Base-by-base conservation (phyloP, 2,329 filamentous ascomycete genomes). In the Aspergillus sp. region DNA sequence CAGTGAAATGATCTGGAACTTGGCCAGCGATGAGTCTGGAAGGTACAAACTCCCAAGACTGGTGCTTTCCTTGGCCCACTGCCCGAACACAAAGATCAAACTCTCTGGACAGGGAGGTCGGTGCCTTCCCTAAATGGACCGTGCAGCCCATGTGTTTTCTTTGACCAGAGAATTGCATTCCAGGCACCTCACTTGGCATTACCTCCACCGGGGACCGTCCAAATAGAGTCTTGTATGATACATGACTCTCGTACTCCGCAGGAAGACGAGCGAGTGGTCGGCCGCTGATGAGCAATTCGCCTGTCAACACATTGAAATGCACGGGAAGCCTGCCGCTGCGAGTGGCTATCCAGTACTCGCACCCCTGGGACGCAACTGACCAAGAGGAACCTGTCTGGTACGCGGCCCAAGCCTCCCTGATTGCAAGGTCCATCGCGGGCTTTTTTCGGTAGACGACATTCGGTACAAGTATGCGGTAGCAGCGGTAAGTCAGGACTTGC, bases 1-100 rank as follows among this genome's bases (percentile, higher is more conserved):
- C 45, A 1, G 79, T 61, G 6, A 84, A 77, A 0, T 60, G 46
- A 0, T 58, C 55, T 12, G 75, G 75, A 7, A 78, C 63, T 27
- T 68, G 63, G 11, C 50, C 59, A 3, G 39, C 17, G 6, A 77
- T 65, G 21, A 68, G 52, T n/a, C 64, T 62, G 7, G 62, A 58
- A 0, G 73, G 69, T 14, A 78, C 58, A 23, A 73, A 66, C 52
- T 77, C 71, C 48, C 66, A 68, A 1, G 53, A 43, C 9, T 59
- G 54, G 3, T 43, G 40, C 1, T 62, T 58, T 21, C 53, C 45
- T 17, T 15, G 3, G 14, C 33, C 62, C 17, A 48, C 24, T 2
- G 67, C 68, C 4, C 65, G 66, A 4, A 82, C 64, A 1, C 77
- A 54, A 0, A 81, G 58, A 2, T 76, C 71, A 0, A 59, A 47